Conservation (phyloP, 2,329 filamentous ascomycete genomes). For the Fusarium palustre region DNA sequence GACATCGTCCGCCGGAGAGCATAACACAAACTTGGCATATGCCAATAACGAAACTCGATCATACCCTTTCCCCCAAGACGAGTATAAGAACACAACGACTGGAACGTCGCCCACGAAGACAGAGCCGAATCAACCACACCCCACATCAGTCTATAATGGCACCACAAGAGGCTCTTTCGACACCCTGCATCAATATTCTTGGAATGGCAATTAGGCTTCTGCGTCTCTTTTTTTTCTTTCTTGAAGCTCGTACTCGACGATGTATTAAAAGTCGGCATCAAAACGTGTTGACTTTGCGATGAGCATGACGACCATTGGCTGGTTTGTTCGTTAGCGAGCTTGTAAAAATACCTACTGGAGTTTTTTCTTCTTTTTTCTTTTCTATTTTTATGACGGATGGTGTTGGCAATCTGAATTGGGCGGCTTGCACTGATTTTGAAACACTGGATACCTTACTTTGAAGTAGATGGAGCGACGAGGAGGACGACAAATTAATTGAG, state of each 20-base stretch:
- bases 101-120: slow-evolving; percentile 49
- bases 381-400: slow-evolving; percentile 40
- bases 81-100: slow-evolving; percentile 56
- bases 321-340: slow-evolving; percentile 43
- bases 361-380: slow-evolving; percentile 23
- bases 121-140: slow-evolving; percentile 55
- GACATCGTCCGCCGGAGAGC: slow-evolving; percentile 64
- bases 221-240: slow-evolving; percentile 8
- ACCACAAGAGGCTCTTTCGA: slow-evolving; percentile 60
- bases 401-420: slow-evolving; percentile 45
- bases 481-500: slow-evolving; percentile 24
- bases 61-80: slow-evolving; percentile 62
- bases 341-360: slow-evolving; percentile 46
- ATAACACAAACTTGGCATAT: slow-evolving; percentile 59
- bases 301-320: slow-evolving; percentile 41
- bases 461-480: slow-evolving; percentile 34
- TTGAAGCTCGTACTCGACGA: slow-evolving; percentile 39
- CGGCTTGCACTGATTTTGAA: slow-evolving; percentile 41
- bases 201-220: slow-evolving; percentile 61
- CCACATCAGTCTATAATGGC: slow-evolving; percentile 56
- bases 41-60: slow-evolving; percentile 59
- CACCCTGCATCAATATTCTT: slow-evolving; percentile 67
- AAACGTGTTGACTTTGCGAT: slow-evolving; percentile 35
- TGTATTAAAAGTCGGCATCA: slow-evolving; percentile 36
- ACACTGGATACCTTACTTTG: slow-evolving; percentile 35